phyloP scores from a whole-genome alignment of 2,329 filamentous ascomycete species.

The Oidium heveae region DNA sequence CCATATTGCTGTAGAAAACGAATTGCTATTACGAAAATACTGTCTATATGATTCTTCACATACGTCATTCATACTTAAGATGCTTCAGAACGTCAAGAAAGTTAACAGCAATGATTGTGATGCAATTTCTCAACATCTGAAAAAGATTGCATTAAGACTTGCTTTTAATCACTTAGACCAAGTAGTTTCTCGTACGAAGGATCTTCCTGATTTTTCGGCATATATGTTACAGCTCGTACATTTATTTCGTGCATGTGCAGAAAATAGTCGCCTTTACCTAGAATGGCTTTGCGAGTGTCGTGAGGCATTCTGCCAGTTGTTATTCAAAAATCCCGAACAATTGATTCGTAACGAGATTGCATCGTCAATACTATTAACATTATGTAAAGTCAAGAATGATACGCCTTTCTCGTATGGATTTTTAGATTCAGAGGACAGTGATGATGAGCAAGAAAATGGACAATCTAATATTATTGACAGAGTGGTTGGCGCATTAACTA shows the following conservation, averaged over 20 bases:
- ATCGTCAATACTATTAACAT: conserved; percentile 24
- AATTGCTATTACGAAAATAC: conserved; percentile 46
- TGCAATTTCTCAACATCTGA: conserved; percentile 21
- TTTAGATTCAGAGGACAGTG: conserved; percentile 9
- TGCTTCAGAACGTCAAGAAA: conserved; percentile 31
- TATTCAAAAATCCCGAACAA: conserved; percentile 33
- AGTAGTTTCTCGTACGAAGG: conserved; percentile 45
- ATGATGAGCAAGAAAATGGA: conserved; percentile 11
- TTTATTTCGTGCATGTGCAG: conserved; percentile 23
- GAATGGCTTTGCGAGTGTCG: conserved; percentile 32
- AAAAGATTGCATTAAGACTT: conserved; percentile 26
- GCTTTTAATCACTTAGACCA: conserved; percentile 47
- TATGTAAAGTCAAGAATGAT: conserved; percentile 25
- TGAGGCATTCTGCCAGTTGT: conserved; percentile 34
- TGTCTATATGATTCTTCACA: conserved; percentile 56
- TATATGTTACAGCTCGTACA: conserved; percentile 26
- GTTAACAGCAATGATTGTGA: conserved; percentile 22
- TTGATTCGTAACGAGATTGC: conserved; percentile 27
- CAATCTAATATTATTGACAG: conserved; percentile 11
- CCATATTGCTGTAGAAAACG: conserved; percentile 49
- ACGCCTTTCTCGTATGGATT: conserved; percentile 23
- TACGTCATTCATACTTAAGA: conserved; percentile 34
- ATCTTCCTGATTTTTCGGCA: conserved; percentile 33
- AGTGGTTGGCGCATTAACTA: conserved; percentile 22
- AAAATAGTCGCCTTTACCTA: conserved; percentile 33